phyloP scores from a whole-genome alignment of 768 basidiomycete genomes.

The Clathrus columnatus region DNA sequence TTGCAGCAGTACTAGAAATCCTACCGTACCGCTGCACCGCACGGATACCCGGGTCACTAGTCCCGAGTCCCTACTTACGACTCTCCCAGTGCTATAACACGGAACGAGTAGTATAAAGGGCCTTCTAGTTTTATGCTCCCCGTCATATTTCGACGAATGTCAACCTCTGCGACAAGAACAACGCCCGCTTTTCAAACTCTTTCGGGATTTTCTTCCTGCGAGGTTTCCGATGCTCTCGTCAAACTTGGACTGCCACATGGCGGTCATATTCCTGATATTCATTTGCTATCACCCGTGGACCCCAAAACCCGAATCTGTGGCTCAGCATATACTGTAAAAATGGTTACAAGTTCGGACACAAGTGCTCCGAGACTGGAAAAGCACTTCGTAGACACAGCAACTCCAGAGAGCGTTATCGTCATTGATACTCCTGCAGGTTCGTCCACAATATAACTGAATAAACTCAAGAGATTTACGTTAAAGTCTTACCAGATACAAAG shows the following conservation, averaged over 20 bases:
- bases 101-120: no score
- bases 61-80: no score
- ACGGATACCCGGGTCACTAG: no score
- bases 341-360: slow-evolving; percentile 54
- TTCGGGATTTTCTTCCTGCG: slow-evolving; percentile 58
- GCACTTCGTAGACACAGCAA: slow-evolving; percentile 79
- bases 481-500: slow-evolving; percentile 42
- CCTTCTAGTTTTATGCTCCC: not conserved
- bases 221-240: slow-evolving; percentile 82
- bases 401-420: slow-evolving; percentile 57
- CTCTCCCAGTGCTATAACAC: no score
- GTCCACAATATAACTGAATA: slow-evolving; percentile 17
- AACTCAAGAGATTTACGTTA: not conserved
- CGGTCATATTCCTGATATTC: slow-evolving; percentile 75
- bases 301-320: slow-evolving; percentile 45
- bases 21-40: no score
- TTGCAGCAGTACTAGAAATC: no score
- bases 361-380: slow-evolving; percentile 51
- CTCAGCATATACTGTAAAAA: slow-evolving; percentile 81
- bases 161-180: not conserved
- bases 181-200: slow-evolving; percentile 12
- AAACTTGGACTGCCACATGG: slow-evolving; percentile 67
- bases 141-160: slow-evolving; percentile 1
- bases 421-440: slow-evolving; percentile 67
- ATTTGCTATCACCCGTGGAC: slow-evolving; percentile 41